A percentile compares a stretch with the other conserved stretches of the same genome.
These are phyloP conservation scores for Suillus tomentosus DNA, from an alignment of 768 basidiomycete genomes.

Conservation along the genomic window DNA sequence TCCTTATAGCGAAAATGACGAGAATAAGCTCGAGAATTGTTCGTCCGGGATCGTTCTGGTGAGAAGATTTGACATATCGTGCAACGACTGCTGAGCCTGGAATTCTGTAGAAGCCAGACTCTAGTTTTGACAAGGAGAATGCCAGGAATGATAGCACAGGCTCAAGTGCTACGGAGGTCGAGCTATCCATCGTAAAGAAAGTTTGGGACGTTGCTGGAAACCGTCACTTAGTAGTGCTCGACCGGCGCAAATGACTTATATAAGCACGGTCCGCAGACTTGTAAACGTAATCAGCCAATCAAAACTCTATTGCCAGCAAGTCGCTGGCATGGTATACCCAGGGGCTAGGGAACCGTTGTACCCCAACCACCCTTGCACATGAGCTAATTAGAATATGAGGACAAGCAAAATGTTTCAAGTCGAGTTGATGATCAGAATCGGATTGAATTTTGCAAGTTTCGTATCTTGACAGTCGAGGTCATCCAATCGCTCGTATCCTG, in stretches of 20 bases:
- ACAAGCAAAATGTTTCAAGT: too few species aligned
- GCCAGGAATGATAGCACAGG: conserved; percentile 69
- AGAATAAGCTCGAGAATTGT: conserved; percentile 89
- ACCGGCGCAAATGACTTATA: neutral
- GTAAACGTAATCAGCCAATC: neutral
- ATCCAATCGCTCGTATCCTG: too few species aligned
- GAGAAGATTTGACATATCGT: conserved; percentile 92
- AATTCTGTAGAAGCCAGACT: conserved; percentile 69
- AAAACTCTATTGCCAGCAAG: neutral
- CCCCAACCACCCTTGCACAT: neutral
- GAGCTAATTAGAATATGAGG: too few species aligned
- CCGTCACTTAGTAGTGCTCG: neutral
- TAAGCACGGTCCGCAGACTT: neutral
- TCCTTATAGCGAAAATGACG: conserved; percentile 84
- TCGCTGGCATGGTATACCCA: neutral
- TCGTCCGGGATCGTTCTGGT: conserved; percentile 94
- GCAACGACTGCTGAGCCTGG: conserved; percentile 83
- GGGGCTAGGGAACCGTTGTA: neutral
- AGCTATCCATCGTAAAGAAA: conserved; percentile 37
- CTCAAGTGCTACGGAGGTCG: conserved; percentile 39
- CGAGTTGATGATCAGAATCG: too few species aligned
- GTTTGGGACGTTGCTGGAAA: neutral
- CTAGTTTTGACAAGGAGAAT: conserved; percentile 55
- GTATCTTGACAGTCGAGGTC: too few species aligned
- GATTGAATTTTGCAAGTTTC: too few species aligned